Conservation (phyloP, 495 filamentous ascomycete genomes). For the Trichodelitschia bisporula region DNA sequence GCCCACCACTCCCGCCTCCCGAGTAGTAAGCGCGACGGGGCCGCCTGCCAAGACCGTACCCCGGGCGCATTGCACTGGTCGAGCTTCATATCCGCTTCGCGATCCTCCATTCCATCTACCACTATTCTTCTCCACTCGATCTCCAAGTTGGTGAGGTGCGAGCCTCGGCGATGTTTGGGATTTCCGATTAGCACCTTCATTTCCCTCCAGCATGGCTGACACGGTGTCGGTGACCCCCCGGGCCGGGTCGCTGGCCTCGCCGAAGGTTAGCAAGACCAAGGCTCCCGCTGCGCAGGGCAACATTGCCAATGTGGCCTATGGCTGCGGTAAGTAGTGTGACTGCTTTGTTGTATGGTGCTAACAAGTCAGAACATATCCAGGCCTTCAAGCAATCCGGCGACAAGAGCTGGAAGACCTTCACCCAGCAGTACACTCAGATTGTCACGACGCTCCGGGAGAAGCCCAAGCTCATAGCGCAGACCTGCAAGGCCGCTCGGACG, state of each 20-base stretch:
- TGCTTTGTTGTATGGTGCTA: constrained; percentile 1
- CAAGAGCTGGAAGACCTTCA: constrained; percentile 9
- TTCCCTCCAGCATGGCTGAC: too few species aligned
- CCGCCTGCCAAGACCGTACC: too few species aligned
- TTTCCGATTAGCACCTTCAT: too few species aligned
- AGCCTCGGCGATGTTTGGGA: too few species aligned
- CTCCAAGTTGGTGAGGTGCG: too few species aligned
- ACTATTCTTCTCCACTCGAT: too few species aligned
- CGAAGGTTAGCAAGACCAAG: constrained; percentile 16
- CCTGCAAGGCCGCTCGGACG: constrained; percentile 6
- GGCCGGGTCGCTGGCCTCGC: constrained; percentile 12
- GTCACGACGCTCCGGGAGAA: constrained; percentile 11
- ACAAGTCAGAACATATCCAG: constrained; percentile 8
- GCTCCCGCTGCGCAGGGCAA: constrained; percentile 5
- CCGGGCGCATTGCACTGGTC: too few species aligned
- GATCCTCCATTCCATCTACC: too few species aligned
- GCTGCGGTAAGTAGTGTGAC: constrained; percentile 9
- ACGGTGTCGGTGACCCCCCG: constrained; percentile 9
- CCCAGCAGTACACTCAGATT: constrained; percentile 11
- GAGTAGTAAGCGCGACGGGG: too few species aligned
- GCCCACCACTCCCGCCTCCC: too few species aligned
- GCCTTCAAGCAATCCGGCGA: constrained; percentile 13
- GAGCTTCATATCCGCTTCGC: too few species aligned
- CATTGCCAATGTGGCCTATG: constrained; percentile 7
- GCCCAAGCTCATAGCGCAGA: constrained; percentile 9